A percentile compares a stretch with the other conserved stretches of the same genome.
Evolutionary conservation across 129 eudicot species (phyloP).

Genomic region (Helichrysum umbraculigerum): DNA sequence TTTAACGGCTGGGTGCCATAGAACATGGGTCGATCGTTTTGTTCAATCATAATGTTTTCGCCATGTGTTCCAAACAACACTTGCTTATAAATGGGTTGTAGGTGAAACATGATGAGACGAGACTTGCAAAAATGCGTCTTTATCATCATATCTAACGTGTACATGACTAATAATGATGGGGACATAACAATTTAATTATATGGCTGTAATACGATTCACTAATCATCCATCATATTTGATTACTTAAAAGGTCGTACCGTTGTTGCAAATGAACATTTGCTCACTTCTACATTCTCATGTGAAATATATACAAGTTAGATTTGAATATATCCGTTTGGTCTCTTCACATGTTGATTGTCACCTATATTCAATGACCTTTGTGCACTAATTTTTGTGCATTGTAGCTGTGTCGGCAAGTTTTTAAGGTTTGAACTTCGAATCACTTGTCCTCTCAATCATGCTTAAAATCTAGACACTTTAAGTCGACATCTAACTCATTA

Average conservation of each 20-base stretch:
- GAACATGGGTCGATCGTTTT: too few relatives aligned
- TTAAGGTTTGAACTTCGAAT: not conserved
- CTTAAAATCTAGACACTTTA: slow-evolving; percentile 2
- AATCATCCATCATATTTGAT: too few relatives aligned
- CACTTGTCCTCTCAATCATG: not conserved
- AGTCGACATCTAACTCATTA: not conserved
- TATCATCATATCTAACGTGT: too few relatives aligned
- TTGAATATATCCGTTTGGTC: slow-evolving; percentile 10
- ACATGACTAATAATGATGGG: not conserved
- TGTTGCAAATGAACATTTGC: not conserved
- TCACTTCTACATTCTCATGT: not conserved
- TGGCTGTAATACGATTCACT: too few relatives aligned
- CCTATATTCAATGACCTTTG: slow-evolving; percentile 4
- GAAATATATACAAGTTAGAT: not conserved
- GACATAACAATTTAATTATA: too few relatives aligned
- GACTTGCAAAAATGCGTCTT: too few relatives aligned
- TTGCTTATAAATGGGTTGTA: too few relatives aligned
- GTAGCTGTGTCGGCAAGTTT: slow-evolving; percentile 1
- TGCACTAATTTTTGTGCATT: slow-evolving; percentile 14
- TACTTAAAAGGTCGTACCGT: too few relatives aligned
- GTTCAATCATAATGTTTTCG: too few relatives aligned
- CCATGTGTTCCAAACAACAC: too few relatives aligned
- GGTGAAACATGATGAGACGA: too few relatives aligned
- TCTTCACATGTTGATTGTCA: not conserved
- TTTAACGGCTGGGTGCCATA: too few relatives aligned